These are phyloP conservation scores for Noccaea bulbosa DNA, from an alignment of 345 rosid genomes.

Conservation along the genomic window DNA sequence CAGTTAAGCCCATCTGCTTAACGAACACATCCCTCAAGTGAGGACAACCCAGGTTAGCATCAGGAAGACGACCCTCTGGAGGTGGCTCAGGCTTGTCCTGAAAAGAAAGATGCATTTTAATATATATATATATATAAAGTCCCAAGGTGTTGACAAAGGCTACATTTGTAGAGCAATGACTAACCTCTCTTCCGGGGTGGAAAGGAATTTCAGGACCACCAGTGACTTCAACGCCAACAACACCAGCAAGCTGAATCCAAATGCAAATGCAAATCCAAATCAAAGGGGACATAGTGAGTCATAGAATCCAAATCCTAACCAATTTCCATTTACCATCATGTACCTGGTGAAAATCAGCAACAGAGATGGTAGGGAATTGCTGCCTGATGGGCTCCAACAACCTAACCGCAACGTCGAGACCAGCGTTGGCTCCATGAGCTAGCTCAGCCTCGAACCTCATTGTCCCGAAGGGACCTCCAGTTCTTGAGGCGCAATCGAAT, in stretches of 20 bases:
- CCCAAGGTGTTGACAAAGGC: background rate
- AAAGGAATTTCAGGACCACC: conserved; percentile 98
- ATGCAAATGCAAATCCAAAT: no score
- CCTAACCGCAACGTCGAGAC: conserved; percentile 83
- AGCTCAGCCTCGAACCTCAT: conserved; percentile 69
- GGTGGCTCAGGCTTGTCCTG: conserved; percentile 96
- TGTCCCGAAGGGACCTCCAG: conserved; percentile 97
- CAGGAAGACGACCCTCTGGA: conserved; percentile 96
- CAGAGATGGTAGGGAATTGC: conserved; percentile 70
- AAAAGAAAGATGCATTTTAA: background rate
- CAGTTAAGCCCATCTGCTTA: conserved; percentile 81
- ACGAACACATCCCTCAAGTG: conserved; percentile 80
- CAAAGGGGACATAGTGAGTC: background rate
- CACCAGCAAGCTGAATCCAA: conserved; percentile 72
- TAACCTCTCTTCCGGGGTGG: conserved; percentile 95
- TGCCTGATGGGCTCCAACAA: conserved; percentile 84
- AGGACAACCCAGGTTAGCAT: conserved; percentile 84
- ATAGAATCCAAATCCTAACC: conserved; percentile 2
- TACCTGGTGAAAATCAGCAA: conserved; percentile 90
- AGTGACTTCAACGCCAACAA: conserved; percentile 88
- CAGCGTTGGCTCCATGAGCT: conserved; percentile 84
- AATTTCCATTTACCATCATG: background rate
- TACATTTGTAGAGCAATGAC: conserved; percentile 28
- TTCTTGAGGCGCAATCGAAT: conserved; percentile 70
- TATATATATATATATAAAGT: no score